Evolutionary conservation across 1,284 basidiomycete genomes (phyloP).

Genomic region (Kwoniella shivajii): DNA sequence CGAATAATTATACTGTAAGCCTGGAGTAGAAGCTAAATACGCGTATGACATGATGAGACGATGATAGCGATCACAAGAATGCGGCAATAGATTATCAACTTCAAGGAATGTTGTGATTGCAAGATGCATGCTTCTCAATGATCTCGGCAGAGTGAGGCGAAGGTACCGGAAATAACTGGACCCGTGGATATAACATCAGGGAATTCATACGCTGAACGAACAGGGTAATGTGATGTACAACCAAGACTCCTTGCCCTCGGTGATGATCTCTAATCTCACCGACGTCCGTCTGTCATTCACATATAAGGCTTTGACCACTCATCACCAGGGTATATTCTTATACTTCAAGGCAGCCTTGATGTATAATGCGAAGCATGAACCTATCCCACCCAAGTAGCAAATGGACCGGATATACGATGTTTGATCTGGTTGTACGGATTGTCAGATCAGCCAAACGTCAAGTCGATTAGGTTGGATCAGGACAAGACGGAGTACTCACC

Average conservation of each 20-base stretch:
- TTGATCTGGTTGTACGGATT: no score
- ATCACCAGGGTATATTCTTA: slow-evolving; percentile 3
- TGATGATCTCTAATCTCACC: no score
- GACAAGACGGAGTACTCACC: slow-evolving; percentile 14
- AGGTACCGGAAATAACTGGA: no score
- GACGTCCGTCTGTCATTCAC: no score
- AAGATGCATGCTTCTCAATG: neutral
- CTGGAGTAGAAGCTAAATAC: slow-evolving; percentile 7
- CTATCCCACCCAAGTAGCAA: slow-evolving; percentile 14
- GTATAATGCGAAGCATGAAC: slow-evolving; percentile 27
- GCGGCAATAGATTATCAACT: neutral
- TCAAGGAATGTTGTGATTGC: no score
- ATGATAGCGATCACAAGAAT: neutral
- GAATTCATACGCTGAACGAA: no score
- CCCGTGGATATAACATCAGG: no score
- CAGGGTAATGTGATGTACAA: no score
- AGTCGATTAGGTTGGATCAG: neutral
- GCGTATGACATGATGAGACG: slow-evolving; percentile 12
- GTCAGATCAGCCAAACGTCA: no score
- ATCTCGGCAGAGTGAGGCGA: no score
- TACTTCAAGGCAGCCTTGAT: slow-evolving; percentile 28
- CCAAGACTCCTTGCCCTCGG: no score
- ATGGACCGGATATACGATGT: slow-evolving; percentile 3
- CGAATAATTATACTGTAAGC: slow-evolving; percentile 26
- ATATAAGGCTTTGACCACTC: no score